Conservation (phyloP, 78 protist genomes). For the Protostelium mycophagum region DNA sequence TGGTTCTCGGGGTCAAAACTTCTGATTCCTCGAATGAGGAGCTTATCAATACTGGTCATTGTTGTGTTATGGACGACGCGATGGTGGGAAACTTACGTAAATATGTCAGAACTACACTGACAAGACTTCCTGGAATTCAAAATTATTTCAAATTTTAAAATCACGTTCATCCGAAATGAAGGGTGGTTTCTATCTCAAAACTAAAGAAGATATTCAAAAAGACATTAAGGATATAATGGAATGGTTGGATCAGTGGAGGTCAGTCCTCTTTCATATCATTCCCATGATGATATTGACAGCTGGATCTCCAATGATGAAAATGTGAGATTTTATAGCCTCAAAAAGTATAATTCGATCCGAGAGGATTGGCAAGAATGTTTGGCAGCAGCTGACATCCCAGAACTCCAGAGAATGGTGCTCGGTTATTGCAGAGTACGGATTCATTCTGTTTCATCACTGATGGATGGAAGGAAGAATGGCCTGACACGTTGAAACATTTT, state of each 20-base stretch:
- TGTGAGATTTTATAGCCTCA: background rate
- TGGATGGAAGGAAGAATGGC: background rate
- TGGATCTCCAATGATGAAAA: background rate
- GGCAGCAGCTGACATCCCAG: background rate
- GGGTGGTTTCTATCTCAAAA: background rate
- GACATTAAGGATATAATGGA: background rate
- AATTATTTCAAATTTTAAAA: no score
- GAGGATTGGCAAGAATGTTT: background rate
- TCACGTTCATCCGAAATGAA: no score
- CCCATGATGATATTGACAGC: background rate
- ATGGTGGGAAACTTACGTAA: no score
- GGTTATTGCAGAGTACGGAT: background rate
- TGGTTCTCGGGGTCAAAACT: conserved; percentile 55
- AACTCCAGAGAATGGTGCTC: background rate
- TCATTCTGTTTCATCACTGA: background rate
- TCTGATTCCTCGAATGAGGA: conserved; percentile 81
- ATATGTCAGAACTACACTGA: no score
- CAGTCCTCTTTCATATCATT: background rate
- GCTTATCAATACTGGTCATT: conserved; percentile 78
- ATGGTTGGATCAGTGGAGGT: background rate
- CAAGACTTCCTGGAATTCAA: no score
- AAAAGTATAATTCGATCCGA: background rate
- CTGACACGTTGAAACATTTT: background rate
- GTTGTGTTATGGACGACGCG: no score
- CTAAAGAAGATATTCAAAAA: background rate